Percentiles rank a stretch among this genome's conserved stretches.
Evolutionary conservation across 2,329 filamentous ascomycete genomes (phyloP).

Genomic region (Monosporascus sp.): DNA sequence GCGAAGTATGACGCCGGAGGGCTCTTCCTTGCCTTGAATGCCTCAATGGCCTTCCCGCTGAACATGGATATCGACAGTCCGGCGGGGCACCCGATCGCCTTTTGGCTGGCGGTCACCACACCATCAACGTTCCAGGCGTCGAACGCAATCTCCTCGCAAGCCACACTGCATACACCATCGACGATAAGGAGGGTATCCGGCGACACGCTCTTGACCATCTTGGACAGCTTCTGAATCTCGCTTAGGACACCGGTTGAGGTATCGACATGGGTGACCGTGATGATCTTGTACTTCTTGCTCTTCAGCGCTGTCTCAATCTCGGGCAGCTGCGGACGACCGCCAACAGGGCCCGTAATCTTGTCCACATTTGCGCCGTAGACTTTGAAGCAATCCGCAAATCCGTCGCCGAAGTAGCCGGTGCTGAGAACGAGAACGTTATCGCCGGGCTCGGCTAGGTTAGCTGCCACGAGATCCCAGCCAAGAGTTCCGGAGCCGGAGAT

Average conservation of each 20-base stretch:
- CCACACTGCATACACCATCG: constrained; percentile 95
- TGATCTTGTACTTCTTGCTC: constrained; percentile 86
- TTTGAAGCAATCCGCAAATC: constrained; percentile 85
- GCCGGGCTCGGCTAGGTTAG: constrained; percentile 83
- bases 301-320: constrained; percentile 85
- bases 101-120: constrained; percentile 91
- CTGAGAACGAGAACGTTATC: constrained; percentile 91
- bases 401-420: constrained; percentile 95
- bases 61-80: constrained; percentile 93
- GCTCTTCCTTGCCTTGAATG: constrained; percentile 73
- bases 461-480: constrained; percentile 94
- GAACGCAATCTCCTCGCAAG: constrained; percentile 91
- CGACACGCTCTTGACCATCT: constrained; percentile 78
- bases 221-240: constrained; percentile 78
- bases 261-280: constrained; percentile 96
- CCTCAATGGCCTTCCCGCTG: constrained; percentile 79
- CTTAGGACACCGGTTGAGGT: constrained; percentile 94
- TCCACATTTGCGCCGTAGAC: constrained; percentile 88
- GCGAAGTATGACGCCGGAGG: constrained; percentile 88
- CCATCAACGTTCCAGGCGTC: constrained; percentile 92
- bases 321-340: constrained; percentile 76
- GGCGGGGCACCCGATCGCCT: constrained; percentile 92
- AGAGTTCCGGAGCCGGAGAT: constrained; percentile 92
- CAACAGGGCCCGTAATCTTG: constrained; percentile 83
- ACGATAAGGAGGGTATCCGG: constrained; percentile 89